phyloP scores from a whole-genome alignment of 2,329 filamentous ascomycete genomes.

The Curvularia spicifera region DNA sequence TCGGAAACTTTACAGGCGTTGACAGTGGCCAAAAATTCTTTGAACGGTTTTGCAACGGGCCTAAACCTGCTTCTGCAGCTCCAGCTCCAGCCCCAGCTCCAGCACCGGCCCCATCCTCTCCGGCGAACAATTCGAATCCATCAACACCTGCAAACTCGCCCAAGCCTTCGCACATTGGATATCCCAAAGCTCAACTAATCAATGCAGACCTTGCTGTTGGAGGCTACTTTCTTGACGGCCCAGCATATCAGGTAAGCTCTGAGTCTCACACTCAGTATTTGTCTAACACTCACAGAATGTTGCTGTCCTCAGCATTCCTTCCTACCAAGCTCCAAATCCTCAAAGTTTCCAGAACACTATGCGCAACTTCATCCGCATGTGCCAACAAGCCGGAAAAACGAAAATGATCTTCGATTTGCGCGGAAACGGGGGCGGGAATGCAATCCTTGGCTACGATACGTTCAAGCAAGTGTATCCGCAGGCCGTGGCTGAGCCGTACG shows the following conservation, averaged over 20 bases:
- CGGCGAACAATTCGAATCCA: conserved; percentile 22
- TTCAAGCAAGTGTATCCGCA: conserved; percentile 64
- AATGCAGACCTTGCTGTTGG: conserved; percentile 48
- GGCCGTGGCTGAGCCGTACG: conserved; percentile 50
- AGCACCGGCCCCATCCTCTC: conserved; percentile 19
- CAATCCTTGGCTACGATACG: conserved; percentile 50
- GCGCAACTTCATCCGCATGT: conserved; percentile 56
- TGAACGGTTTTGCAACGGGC: conserved; percentile 47
- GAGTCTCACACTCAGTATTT: conserved; percentile 31
- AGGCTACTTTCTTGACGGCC: conserved; percentile 55
- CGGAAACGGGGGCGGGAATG: conserved; percentile 64
- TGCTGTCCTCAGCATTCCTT: conserved; percentile 55
- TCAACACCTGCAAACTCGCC: conserved; percentile 26
- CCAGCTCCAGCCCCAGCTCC: conserved; percentile 5
- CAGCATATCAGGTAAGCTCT: conserved; percentile 47
- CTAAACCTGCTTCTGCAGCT: conserved; percentile 21
- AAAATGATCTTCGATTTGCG: conserved; percentile 70
- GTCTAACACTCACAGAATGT: conserved; percentile 51
- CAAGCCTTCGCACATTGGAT: conserved; percentile 42
- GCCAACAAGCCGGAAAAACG: conserved; percentile 58
- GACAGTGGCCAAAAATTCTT: conserved; percentile 52
- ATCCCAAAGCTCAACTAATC: conserved; percentile 49
- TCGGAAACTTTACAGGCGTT: conserved; percentile 45
- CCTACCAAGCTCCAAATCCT: conserved; percentile 45
- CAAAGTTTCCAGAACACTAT: conserved; percentile 50